Evolutionary conservation across 768 basidiomycete genomes (phyloP).

Genomic region (Tulasnella sp.): DNA sequence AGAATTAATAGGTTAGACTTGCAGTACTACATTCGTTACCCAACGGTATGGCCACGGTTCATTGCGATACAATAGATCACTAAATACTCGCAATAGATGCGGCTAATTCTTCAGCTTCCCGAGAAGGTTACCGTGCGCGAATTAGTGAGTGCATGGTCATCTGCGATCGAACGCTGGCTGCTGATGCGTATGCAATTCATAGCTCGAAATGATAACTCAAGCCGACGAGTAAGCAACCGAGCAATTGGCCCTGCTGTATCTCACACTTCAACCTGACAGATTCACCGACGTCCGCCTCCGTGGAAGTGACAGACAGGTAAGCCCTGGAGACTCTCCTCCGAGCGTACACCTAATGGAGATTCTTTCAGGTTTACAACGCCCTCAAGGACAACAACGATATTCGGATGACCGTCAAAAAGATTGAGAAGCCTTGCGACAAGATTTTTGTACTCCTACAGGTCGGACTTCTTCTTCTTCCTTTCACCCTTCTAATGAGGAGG

Average conservation of each 20-base stretch:
- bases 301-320: constrained; percentile 62
- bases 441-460: constrained; percentile 74
- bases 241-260: neutral
- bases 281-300: constrained; percentile 59
- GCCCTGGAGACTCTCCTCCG: neutral
- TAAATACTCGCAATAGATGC: constrained; percentile 42
- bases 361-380: constrained; percentile 46
- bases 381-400: constrained; percentile 65
- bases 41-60: constrained; percentile 35
- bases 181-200: constrained; percentile 3
- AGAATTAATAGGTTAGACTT: too few species aligned
- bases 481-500: constrained; percentile 11
- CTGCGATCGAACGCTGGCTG: neutral
- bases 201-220: constrained; percentile 51
- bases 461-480: constrained; percentile 6
- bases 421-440: constrained; percentile 65
- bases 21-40: constrained; percentile 67
- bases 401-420: constrained; percentile 59
- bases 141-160: too few species aligned
- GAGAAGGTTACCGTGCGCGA: constrained; percentile 47
- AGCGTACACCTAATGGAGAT: neutral
- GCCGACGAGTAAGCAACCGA: constrained; percentile 61
- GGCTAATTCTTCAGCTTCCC: constrained; percentile 47
- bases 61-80: neutral
- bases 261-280: constrained; percentile 23